Evolutionary conservation across 2,329 filamentous ascomycete genomes (phyloP), one percentile per base, ranked within the genome.

Genomic region (Curvularia sp.): DNA sequence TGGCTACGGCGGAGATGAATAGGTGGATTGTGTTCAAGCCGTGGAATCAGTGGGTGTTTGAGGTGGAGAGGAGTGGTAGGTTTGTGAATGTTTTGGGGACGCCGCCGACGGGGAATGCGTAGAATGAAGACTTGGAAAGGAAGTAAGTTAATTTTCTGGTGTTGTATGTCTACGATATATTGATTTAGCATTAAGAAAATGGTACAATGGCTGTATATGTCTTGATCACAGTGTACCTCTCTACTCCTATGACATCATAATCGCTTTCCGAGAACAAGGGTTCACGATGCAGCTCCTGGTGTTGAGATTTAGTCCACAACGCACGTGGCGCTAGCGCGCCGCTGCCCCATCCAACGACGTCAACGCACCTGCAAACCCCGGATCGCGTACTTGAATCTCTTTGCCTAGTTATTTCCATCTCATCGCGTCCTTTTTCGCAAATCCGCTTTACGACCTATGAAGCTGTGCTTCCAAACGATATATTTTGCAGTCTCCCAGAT

Each of bases 21-120:
- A 46, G 63, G 35, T 70, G 69, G 53, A 68, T 68, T 48, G 64
- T 68, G 38, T 72, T 67, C 26, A 72, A 77, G 66, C 71, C 78
- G 28, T 81, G 78, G 77, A 57, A 61, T 43, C 59, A 77, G 53
- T 80, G 77, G 78, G 71, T 73, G 26, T 66, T 61, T 26, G 78
- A 80, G 63, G 75, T 78, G 18, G 66, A 72, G 51, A 51, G 65
- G 24, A 67, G 65, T 49, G 58, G 58, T 13, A 60, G 70, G 53
- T 79, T 78, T 64, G 57, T 66, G 31, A 79, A 79, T 66, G 72
- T 57, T 18, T 35, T 70, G 48, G 66, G 66, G 22, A 63, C 58
- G 13, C 64, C 66, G 28, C 58, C 60, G 26, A 31, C 20, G 6
- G 47, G 33, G 12, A 31, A 39, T 26, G 22, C 8, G 18, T 33